Evolutionary conservation across 1,284 basidiomycete genomes (phyloP).

Genomic region (Cutaneotrichosporon spelunceum): DNA sequence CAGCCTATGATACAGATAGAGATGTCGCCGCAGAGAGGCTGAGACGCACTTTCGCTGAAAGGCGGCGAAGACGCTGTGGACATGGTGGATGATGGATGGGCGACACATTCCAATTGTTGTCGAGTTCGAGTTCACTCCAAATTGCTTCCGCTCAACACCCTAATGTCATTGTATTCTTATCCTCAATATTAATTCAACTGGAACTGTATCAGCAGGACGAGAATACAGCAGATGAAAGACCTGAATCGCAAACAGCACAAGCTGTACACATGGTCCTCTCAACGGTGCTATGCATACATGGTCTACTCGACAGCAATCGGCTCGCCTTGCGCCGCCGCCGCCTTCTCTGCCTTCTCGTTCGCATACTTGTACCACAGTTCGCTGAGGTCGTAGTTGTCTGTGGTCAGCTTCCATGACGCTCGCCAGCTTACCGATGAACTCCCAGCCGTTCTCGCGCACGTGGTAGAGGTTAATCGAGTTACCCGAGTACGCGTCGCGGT

Average conservation of each 20-base stretch:
- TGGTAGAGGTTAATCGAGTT: constrained; percentile 96
- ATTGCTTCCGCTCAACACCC: constrained; percentile 12
- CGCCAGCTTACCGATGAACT: constrained; percentile 72
- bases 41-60: constrained; percentile 31
- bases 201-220: no score
- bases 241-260: no score
- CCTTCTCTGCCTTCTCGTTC: constrained; percentile 46
- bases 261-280: neutral
- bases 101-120: neutral
- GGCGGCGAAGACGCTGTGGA: constrained; percentile 2
- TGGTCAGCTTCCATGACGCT: neutral
- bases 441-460: constrained; percentile 90
- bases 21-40: constrained; percentile 15
- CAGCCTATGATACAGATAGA: neutral
- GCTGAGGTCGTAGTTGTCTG: constrained; percentile 53
- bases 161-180: neutral
- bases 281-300: constrained; percentile 25
- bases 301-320: constrained; percentile 45
- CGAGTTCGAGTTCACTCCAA: neutral
- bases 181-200: neutral
- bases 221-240: no score
- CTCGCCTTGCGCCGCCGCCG: constrained; percentile 27
- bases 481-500: constrained; percentile 96
- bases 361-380: constrained; percentile 53
- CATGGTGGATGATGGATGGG: constrained; percentile 6